A percentile compares a stretch with the other conserved stretches of the same genome.
These are phyloP conservation scores for Hydrangea macrophylla DNA, from an alignment of 148 eudicot genomes.

Conservation along the genomic window DNA sequence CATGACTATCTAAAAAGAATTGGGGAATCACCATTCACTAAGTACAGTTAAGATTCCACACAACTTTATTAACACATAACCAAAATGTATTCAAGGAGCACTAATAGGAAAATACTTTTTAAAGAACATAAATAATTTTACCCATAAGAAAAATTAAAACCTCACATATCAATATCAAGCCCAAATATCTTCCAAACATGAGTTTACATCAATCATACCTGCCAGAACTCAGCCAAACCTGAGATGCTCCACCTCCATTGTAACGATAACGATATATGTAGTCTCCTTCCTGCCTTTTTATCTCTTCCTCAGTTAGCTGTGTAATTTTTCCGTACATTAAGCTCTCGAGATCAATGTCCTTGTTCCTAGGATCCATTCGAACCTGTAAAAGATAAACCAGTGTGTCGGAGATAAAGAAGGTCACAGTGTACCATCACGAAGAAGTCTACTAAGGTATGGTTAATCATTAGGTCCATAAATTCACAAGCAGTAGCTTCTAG, in stretches of 20 bases:
- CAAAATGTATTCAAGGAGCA: neutral
- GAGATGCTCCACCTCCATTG: constrained; percentile 99
- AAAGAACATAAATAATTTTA: neutral
- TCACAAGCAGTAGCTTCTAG: neutral
- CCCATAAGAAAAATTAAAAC: neutral
- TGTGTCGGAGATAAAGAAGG: constrained; percentile 3
- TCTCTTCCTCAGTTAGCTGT: constrained; percentile 68
- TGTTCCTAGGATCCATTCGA: constrained; percentile 93
- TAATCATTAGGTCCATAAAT: constrained; percentile 1
- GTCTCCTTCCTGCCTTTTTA: constrained; percentile 86
- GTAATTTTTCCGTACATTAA: constrained; percentile 57
- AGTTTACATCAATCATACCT: constrained; percentile 45
- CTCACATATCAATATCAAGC: neutral
- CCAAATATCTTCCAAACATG: neutral
- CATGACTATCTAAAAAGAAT: neutral
- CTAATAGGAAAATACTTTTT: neutral
- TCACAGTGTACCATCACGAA: neutral
- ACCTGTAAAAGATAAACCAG: constrained; percentile 47
- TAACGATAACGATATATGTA: constrained; percentile 91
- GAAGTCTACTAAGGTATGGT: neutral
- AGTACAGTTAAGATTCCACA: neutral
- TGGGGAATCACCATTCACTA: neutral
- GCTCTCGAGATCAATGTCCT: constrained; percentile 72
- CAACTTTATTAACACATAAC: neutral
- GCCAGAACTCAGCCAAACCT: constrained; percentile 95